Conservation (phyloP, 2,329 filamentous ascomycete species). For the Pestalotiopsis sp. region DNA sequence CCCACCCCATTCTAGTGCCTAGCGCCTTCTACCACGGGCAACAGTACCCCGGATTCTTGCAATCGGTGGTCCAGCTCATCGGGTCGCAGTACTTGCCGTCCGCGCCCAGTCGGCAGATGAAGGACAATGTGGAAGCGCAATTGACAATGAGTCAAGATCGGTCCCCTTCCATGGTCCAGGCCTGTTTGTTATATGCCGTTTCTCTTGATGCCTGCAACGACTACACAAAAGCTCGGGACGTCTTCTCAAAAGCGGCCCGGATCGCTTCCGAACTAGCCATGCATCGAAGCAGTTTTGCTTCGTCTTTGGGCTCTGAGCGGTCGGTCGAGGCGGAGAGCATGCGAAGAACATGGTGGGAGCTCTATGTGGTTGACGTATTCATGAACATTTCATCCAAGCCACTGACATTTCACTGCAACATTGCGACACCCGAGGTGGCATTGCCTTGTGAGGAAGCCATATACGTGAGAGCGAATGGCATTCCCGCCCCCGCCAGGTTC, state of each 20-base stretch:
- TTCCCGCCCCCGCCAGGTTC: not conserved
- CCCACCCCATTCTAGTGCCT: constrained; percentile 1
- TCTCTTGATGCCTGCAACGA: not conserved
- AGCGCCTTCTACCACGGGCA: not conserved
- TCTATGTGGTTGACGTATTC: constrained; percentile 4
- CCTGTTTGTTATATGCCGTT: not conserved
- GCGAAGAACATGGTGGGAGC: constrained; percentile 7
- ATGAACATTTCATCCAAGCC: constrained; percentile 3
- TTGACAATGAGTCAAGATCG: constrained; percentile 3
- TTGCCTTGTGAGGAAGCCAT: not conserved
- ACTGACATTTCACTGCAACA: not conserved
- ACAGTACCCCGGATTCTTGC: not conserved
- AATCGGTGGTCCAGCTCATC: constrained; percentile 1
- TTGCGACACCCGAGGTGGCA: constrained; percentile 1
- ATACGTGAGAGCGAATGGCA: not conserved
- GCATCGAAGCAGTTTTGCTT: not conserved
- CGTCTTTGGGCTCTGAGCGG: not conserved
- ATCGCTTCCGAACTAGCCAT: not conserved
- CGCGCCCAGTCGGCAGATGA: not conserved
- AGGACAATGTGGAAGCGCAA: not conserved
- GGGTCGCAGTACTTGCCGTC: not conserved
- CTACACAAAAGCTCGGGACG: not conserved
- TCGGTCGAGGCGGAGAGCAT: not conserved
- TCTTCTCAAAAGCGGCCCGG: not conserved
- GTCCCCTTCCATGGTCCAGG: constrained; percentile 2